Conservation (phyloP, 352 stramenopile species). For the Phytophthora pistaciae region DNA sequence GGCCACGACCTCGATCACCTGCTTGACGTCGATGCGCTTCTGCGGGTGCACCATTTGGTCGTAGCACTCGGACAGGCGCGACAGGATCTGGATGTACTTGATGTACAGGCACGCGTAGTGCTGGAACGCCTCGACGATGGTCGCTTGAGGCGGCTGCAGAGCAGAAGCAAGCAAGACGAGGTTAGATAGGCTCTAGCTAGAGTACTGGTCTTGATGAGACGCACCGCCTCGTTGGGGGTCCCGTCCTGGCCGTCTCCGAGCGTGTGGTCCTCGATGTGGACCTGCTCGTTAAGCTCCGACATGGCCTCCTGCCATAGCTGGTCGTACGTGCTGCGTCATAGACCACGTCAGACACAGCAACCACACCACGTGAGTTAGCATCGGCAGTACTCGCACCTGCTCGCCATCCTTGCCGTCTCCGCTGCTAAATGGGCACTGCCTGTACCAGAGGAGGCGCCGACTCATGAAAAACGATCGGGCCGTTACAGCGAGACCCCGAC, state of each 20-base stretch:
- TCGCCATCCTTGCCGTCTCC: constrained; percentile 37
- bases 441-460: background rate
- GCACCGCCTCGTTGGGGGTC: constrained; percentile 46
- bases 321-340: constrained; percentile 82
- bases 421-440: background rate
- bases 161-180: background rate
- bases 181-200: background rate
- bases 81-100: constrained; percentile 95
- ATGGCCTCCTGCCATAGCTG: constrained; percentile 92
- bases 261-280: constrained; percentile 90
- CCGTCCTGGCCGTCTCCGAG: constrained; percentile 55
- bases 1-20: constrained; percentile 93
- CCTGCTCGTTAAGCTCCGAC: constrained; percentile 93
- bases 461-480: background rate
- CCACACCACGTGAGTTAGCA: background rate
- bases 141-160: constrained; percentile 65
- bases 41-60: constrained; percentile 96
- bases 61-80: constrained; percentile 91
- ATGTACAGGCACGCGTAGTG: constrained; percentile 97
- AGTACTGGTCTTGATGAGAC: background rate
- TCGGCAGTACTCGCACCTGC: constrained; percentile 32
- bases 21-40: constrained; percentile 95
- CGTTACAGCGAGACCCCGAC: background rate
- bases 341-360: background rate
- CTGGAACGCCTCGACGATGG: constrained; percentile 93